A percentile compares a stretch with the other conserved stretches of the same genome.
Conservation (phyloP, 2,329 filamentous ascomycete species). For the Aspergillus sp. region DNA sequence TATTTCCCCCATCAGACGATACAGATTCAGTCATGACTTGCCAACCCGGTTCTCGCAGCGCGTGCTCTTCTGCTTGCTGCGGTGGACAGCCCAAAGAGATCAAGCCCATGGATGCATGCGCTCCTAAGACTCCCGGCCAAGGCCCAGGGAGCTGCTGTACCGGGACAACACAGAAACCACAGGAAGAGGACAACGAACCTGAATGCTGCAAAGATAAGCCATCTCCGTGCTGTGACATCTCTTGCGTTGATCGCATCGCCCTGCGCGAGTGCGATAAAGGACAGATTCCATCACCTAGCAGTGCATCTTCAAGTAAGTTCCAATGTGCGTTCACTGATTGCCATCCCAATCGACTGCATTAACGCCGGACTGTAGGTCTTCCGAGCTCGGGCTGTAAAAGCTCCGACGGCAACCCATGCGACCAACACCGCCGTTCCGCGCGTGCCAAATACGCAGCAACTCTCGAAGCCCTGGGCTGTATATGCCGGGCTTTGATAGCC, state of each 20-base stretch:
- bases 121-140: too few species aligned
- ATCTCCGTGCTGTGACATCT: conserved; percentile 44
- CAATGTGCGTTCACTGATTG: too few species aligned
- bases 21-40: too few species aligned
- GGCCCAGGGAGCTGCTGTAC: not conserved
- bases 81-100: too few species aligned
- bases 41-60: too few species aligned
- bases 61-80: too few species aligned
- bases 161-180: not conserved
- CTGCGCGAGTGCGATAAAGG: conserved; percentile 37
- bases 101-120: too few species aligned
- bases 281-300: not conserved
- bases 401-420: conserved; percentile 35
- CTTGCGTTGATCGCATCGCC: conserved; percentile 48
- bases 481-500: conserved; percentile 54
- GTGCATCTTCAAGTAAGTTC: not conserved
- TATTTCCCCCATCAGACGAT: too few species aligned
- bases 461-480: conserved; percentile 53
- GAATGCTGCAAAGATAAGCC: conserved; percentile 46
- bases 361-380: too few species aligned
- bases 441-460: conserved; percentile 44
- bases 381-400: not conserved
- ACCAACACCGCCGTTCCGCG: conserved; percentile 35
- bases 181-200: conserved; percentile 5
- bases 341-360: not conserved